Percentiles rank a stretch among this genome's conserved stretches.
Evolutionary conservation across 176 grass and related monocot genomes (phyloP).

Genomic region (Lolium multiflorum): DNA sequence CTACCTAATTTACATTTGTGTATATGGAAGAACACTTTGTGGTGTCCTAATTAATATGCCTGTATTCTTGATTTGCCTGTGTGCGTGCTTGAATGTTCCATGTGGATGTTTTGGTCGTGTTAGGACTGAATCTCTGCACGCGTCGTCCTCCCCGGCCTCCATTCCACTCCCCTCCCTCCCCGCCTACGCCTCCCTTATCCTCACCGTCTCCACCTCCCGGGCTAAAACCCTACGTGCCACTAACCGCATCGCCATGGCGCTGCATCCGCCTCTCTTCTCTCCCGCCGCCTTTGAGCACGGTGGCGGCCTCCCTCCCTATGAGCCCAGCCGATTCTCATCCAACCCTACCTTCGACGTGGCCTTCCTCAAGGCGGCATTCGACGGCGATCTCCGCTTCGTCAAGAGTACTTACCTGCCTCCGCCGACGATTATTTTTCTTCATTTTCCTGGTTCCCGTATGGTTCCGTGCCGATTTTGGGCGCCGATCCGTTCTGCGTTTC

Average conservation of each 20-base stretch:
- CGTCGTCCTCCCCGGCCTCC: background rate
- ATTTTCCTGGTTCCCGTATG: background rate
- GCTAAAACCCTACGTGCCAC: slow-evolving; percentile 16
- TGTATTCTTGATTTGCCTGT: background rate
- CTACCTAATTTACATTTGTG: background rate
- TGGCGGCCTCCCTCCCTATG: background rate
- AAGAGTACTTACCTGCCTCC: background rate
- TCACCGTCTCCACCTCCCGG: background rate
- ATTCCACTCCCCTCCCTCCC: background rate
- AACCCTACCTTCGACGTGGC: background rate
- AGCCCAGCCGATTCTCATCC: background rate
- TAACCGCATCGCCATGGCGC: slow-evolving; percentile 12
- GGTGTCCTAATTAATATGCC: background rate
- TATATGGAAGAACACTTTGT: background rate
- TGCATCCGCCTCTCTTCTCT: background rate
- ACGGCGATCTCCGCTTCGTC: background rate
- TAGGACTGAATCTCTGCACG: background rate
- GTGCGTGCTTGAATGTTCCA: too few relatives aligned
- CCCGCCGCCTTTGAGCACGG: background rate
- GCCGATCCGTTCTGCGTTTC: too few relatives aligned
- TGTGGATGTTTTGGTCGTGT: too few relatives aligned
- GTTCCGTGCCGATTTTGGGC: background rate
- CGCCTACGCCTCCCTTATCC: background rate
- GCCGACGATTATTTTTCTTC: background rate
- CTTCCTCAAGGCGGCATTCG: background rate